These are phyloP conservation scores for Pyrus hybrid DNA, from an alignment of 331 rosid genomes.

Conservation along the genomic window DNA sequence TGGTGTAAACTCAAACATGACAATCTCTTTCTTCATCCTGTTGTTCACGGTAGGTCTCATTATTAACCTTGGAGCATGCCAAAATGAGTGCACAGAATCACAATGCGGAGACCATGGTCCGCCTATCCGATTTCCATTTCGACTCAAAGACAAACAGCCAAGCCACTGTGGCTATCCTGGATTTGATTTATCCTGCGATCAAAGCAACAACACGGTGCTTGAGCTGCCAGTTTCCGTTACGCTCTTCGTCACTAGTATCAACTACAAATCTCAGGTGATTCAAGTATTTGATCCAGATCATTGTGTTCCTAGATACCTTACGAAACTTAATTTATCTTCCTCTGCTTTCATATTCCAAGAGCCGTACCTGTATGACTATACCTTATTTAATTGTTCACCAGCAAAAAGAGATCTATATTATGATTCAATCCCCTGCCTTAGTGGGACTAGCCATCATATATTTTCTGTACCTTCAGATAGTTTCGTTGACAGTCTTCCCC, in stretches of 20 bases:
- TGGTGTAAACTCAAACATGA: neutral
- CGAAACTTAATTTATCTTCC: neutral
- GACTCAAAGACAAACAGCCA: neutral
- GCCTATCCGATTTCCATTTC: neutral
- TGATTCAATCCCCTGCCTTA: neutral
- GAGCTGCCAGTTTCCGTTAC: neutral
- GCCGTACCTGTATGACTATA: fast-evolving
- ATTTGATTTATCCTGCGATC: neutral
- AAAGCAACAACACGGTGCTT: neutral
- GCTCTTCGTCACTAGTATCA: neutral
- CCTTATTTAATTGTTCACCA: neutral
- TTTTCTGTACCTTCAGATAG: fast-evolving
- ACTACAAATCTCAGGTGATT: neutral
- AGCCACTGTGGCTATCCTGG: neutral
- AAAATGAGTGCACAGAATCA: neutral
- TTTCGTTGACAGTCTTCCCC: neutral
- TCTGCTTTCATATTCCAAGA: neutral
- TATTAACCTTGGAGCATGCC: neutral
- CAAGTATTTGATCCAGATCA: neutral
- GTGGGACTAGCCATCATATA: neutral
- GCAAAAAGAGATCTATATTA: neutral
- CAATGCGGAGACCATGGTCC: neutral
- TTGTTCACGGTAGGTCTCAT: neutral
- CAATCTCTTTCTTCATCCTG: neutral
- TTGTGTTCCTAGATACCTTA: neutral